Base-by-base conservation (phyloP, 129 eudicot species). In the Centrapalus pauciflorus region DNA sequence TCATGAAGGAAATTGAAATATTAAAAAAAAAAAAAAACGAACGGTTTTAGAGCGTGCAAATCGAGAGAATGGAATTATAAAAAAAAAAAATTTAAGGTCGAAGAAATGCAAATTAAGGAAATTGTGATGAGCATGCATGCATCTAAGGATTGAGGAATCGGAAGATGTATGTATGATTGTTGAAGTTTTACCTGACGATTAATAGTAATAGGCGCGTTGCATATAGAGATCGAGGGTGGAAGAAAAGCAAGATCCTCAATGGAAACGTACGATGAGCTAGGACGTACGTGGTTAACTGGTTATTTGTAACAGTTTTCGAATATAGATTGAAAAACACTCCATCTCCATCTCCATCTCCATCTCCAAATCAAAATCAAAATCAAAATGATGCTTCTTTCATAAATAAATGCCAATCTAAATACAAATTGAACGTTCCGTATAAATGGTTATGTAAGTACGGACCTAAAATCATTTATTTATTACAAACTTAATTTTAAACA, bases 261-360 rank as follows among this genome's bases (percentile, higher is more conserved):
- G 72, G 32, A 49, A 67, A 51, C n/a, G n/a, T n/a, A n/a, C 54
- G 73, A 68, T 23, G 73, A 66, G n/a, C n/a, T n/a, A n/a, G 25
- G 38, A 16, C 57, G 70, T 41, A 12, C 24, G 14, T 9, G 65
- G 73, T 55, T 35, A 55, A 29, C 21, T 21, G 62, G 17, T 56
- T 14, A 24, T 26, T 56, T 28, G 62, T 46, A 43, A 46, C 16
- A 12, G 19, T 48, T 41, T 41, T 41, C 50, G 50, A 41, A 3
- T n/a, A n/a, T n/a, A n/a, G n/a, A n/a, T n/a, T n/a, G n/a, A n/a
- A n/a, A n/a, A n/a, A n/a, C n/a, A n/a, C n/a, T n/a, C n/a, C n/a
- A n/a, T n/a, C n/a, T n/a, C n/a, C n/a, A n/a, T n/a, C n/a, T n/a
- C n/a, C n/a, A n/a, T n/a, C n/a, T n/a, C n/a, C n/a, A n/a, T n/a